Conservation (phyloP, 2,329 filamentous ascomycete genomes). For the Fusarium xylarioides region DNA sequence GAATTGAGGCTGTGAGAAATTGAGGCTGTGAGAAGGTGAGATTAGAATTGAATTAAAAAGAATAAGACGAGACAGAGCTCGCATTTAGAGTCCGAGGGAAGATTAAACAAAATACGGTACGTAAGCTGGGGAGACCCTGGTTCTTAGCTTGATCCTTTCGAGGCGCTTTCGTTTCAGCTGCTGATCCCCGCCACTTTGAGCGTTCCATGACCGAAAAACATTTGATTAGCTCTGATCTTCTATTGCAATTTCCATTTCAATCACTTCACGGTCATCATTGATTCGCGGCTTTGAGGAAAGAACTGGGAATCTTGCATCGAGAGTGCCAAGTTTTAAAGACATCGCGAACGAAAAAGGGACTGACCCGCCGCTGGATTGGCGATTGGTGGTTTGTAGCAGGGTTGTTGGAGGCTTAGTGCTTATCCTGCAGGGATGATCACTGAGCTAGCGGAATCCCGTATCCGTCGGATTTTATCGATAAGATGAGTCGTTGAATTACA, state of each 20-base stretch:
- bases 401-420: slow-evolving; percentile 2
- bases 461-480: background rate
- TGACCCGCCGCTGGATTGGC: background rate
- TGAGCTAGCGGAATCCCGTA: slow-evolving; percentile 1
- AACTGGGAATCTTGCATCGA: background rate
- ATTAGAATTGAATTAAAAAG: background rate
- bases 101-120: background rate
- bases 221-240: background rate
- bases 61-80: background rate
- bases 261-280: rapidly evolving
- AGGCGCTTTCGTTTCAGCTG: slow-evolving; percentile 3
- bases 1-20: background rate
- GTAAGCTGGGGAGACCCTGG: slow-evolving; percentile 1
- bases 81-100: background rate
- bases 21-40: too few relatives aligned
- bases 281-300: rapidly evolving
- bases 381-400: background rate
- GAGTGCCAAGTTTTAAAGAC: background rate
- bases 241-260: rapidly evolving
- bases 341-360: background rate
- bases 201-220: background rate
- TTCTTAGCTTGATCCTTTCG: background rate
- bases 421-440: background rate
- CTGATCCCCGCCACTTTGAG: background rate
- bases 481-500: background rate